Base-by-base conservation (phyloP, 2,329 filamentous ascomycete species). In the Aspergillus cejpii region DNA sequence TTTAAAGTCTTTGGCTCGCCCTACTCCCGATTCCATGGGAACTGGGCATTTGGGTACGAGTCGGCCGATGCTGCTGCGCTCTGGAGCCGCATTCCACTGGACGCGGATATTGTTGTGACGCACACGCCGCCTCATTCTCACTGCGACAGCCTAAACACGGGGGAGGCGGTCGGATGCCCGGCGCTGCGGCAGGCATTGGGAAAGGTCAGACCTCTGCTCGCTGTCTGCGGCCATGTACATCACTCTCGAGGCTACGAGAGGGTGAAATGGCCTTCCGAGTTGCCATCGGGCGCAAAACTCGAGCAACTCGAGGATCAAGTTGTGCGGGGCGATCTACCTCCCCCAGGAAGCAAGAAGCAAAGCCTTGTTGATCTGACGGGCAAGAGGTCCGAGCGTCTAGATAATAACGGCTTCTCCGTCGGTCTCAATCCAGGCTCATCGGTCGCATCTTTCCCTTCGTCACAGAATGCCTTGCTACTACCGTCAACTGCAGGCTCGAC, bases 1-100 rank as follows among this genome's bases (percentile, higher is more conserved):
- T 73, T 81, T 56, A 76, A 70, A 40, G 65, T 81, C n/a, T 81
- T 80, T 50, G 79, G 77, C 4, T 80, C 76, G 33, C 79, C 78
- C 6, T 76, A 69, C 52, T 76, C 75, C 8, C 75, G 66, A 17
- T 66, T 63, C 6, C 50, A 58, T 19, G 62, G 67, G 2, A 64
- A 67, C n/a, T 78, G 76, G 74, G 78, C 75, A 1, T 81, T 80
- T 53, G 70, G 74, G 50, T 81, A 80, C 59, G 54, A 61, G 15
- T 51, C 61, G n/a, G 56, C 63, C 2, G 59, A 68, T 37, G 74
- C 72, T 10, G 49, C 56, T 31, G 45, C 57, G 10, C 57, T 77
- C 6, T 81, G 77, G 77, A 49, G 60, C 37, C 61, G 64, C 6
- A 75, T 81, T 20, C 74, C 75, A 37, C 50, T 62, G 14, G 74